Evolutionary conservation across 148 eudicot genomes (phyloP).

Genomic region (Vaccinium macrocarpon): DNA sequence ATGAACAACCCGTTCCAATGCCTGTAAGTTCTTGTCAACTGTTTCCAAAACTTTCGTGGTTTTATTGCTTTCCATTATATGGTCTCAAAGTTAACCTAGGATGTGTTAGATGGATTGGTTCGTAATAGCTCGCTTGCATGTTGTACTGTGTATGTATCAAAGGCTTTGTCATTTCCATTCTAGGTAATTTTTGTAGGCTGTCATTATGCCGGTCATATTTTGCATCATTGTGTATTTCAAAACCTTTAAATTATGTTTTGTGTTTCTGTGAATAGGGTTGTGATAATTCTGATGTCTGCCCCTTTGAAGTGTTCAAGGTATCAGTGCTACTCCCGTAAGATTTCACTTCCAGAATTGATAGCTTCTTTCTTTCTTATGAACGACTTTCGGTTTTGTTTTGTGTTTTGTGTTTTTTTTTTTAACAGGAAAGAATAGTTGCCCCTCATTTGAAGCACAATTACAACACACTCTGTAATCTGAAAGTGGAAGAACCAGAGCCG

Average conservation of each 20-base stretch:
- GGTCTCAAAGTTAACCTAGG: background rate
- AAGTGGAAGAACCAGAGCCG: constrained; percentile 24
- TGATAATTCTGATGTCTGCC: constrained; percentile 71
- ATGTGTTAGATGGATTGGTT: background rate
- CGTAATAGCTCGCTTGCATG: background rate
- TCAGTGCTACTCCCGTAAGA: background rate
- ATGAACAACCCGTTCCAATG: constrained; percentile 76
- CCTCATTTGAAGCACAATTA: constrained; percentile 82
- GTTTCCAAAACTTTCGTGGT: no score
- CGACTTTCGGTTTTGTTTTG: no score
- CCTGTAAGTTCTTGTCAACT: constrained; percentile 56
- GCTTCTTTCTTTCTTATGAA: background rate
- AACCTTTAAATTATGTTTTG: background rate
- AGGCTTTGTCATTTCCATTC: background rate
- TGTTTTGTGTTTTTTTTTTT: constrained; percentile 11
- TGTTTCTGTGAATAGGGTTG: constrained; percentile 64
- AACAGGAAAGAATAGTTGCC: constrained; percentile 63
- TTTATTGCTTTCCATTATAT: background rate
- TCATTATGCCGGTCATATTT: background rate
- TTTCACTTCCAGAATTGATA: background rate
- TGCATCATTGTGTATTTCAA: background rate
- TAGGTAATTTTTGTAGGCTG: background rate
- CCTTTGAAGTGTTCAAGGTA: constrained; percentile 93
- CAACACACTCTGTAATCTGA: constrained; percentile 49
- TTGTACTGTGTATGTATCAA: background rate